phyloP scores from a whole-genome alignment of 1,139 yeast species.

The Zygoascus meyerae region DNA sequence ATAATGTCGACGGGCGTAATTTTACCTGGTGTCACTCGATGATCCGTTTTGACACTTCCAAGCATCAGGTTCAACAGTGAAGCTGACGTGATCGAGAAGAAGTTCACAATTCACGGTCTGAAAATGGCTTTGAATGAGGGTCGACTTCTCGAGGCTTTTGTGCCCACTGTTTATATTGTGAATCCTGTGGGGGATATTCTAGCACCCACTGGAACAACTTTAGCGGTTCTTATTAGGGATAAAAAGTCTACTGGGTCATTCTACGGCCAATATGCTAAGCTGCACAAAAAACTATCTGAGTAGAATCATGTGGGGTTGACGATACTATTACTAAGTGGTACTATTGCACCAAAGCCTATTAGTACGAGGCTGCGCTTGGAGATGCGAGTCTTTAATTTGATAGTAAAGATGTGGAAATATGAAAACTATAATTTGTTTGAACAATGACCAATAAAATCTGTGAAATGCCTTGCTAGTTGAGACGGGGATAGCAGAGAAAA shows the following conservation, averaged over 20 bases:
- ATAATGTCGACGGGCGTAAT: slow-evolving; percentile 40
- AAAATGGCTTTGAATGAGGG: slow-evolving; percentile 35
- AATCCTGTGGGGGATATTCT: slow-evolving; percentile 38
- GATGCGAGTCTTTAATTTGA: no score
- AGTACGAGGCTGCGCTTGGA: no score
- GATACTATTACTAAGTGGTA: slow-evolving; percentile 15
- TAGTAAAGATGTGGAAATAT: no score
- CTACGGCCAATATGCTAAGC: slow-evolving; percentile 35
- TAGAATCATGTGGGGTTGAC: slow-evolving; percentile 38
- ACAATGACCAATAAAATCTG: no score
- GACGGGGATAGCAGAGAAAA: no score
- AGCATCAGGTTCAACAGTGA: slow-evolving; percentile 27
- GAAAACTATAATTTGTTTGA: no score
- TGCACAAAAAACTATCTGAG: slow-evolving; percentile 32
- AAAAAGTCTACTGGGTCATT: slow-evolving; percentile 20
- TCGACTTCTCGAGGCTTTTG: slow-evolving; percentile 41
- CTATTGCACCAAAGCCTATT: background rate
- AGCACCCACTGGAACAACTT: slow-evolving; percentile 33
- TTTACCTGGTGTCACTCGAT: slow-evolving; percentile 42
- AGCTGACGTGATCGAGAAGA: slow-evolving; percentile 35
- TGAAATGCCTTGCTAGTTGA: no score
- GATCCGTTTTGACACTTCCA: slow-evolving; percentile 39
- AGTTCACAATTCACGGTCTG: slow-evolving; percentile 37
- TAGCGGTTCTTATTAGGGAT: slow-evolving; percentile 33
- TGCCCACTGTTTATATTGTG: slow-evolving; percentile 41